These are phyloP conservation scores for Abrus precatorius DNA, from an alignment of 306 rosid species.

Conservation along the genomic window DNA sequence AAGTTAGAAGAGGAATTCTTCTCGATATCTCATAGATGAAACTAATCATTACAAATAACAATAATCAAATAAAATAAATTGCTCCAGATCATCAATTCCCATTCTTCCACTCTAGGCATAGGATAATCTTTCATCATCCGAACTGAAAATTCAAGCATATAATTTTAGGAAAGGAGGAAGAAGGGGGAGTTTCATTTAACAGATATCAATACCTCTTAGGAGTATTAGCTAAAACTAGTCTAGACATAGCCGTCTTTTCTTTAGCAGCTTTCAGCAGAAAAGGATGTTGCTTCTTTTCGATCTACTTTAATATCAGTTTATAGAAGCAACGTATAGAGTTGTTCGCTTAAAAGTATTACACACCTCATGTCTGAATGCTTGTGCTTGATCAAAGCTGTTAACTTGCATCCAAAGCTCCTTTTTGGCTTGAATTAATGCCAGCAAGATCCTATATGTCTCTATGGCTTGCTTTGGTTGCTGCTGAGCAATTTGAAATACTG, in stretches of 20 bases:
- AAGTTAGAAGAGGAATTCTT: neutral
- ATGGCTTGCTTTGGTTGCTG: constrained; percentile 85
- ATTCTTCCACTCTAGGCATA: constrained; percentile 10
- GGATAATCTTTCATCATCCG: neutral
- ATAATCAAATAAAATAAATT: neutral
- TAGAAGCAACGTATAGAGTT: constrained; percentile 17
- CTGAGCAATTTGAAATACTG: constrained; percentile 77
- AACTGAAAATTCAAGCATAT: constrained; percentile 20
- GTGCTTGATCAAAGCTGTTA: constrained; percentile 48
- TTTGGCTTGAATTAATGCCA: constrained; percentile 73
- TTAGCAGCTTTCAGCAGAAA: neutral
- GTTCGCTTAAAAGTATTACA: constrained; percentile 23
- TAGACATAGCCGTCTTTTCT: neutral
- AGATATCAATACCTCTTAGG: neutral
- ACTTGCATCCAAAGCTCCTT: constrained; percentile 59
- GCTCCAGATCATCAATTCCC: neutral
- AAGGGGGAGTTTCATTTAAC: neutral
- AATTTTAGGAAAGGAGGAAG: neutral
- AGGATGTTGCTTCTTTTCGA: constrained; percentile 29
- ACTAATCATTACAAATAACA: neutral
- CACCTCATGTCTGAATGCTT: constrained; percentile 50
- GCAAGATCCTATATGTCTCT: constrained; percentile 81
- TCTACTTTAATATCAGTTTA: constrained; percentile 13
- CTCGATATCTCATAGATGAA: constrained; percentile 14
- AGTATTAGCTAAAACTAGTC: neutral